phyloP scores from a whole-genome alignment of 805 yeast species.

The Sugiyamaella floridensis region DNA sequence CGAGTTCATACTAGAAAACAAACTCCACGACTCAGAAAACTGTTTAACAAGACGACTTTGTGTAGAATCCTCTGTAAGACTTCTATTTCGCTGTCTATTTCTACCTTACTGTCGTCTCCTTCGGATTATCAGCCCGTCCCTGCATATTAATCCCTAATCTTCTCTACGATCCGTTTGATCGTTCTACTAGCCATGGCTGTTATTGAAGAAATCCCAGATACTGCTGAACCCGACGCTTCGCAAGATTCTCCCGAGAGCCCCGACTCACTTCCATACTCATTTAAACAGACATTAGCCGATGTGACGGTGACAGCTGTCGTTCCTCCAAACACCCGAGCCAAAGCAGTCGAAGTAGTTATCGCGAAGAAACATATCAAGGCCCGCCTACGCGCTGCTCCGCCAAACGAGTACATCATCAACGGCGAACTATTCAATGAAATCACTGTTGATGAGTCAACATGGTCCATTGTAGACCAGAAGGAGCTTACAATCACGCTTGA shows the following conservation, averaged over 20 bases:
- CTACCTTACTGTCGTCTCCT: too few species aligned
- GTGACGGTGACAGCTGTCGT: slow-evolving; percentile 33
- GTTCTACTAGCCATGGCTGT: neutral
- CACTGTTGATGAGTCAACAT: slow-evolving; percentile 33
- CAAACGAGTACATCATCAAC: slow-evolving; percentile 19
- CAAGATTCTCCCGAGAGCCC: neutral
- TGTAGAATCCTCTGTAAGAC: too few species aligned
- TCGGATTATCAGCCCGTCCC: neutral
- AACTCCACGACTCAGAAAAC: too few species aligned
- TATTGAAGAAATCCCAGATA: neutral
- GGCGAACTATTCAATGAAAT: slow-evolving; percentile 34
- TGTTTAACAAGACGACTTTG: too few species aligned
- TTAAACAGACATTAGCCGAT: slow-evolving; percentile 39
- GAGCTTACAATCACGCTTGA: slow-evolving; percentile 34
- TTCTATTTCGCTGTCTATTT: too few species aligned
- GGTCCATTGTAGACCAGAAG: slow-evolving; percentile 37
- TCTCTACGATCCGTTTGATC: neutral
- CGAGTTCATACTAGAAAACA: too few species aligned
- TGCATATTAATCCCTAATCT: neutral
- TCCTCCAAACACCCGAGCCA: slow-evolving; percentile 31
- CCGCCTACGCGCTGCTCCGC: slow-evolving; percentile 17
- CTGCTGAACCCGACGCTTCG: neutral
- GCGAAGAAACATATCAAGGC: slow-evolving; percentile 21
- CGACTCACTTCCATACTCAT: slow-evolving; percentile 20
- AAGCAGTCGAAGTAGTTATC: slow-evolving; percentile 29